Base-by-base conservation (phyloP, 441 rosid genomes). In the Corymbia calophylla region DNA sequence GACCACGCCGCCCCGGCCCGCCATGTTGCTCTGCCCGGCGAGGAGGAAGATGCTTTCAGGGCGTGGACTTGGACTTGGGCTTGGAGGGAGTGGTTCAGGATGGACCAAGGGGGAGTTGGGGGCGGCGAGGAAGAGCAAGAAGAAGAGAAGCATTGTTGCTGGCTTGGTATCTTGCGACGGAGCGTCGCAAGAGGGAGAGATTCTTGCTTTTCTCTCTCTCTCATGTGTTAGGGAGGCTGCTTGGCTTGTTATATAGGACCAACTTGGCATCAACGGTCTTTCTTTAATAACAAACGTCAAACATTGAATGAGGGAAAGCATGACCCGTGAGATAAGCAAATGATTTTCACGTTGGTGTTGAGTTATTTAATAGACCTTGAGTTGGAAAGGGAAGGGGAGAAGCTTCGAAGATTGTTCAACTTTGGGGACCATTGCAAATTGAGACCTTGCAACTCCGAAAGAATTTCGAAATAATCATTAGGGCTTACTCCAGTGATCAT, bases 11-110 rank as follows among this genome's bases (percentile, higher is more conserved):
- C 92, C 90, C 19, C 62, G 85, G 44, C 92, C 88, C 10, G 81
- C 87, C 91, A 87, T 91, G 88, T 91, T 89, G 86, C 92, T 87
- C 87, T 89, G 88, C 6, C 90, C 92, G 16, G 90, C 89, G 66
- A 91, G 73, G 53, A 89, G 64, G 27, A 91, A 91, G 60, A 91
- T 58, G 87, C 89, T 93, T 73, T 53, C 44, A 9, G 91, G 70
- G 48, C 16, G 29, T 12, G 27, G 82, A 6, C 47, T 70, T 5
- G 25, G 47, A 21, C 48, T 70, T 10, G 81, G 81, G 23, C 82
- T 73, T 3, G 82, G 81, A 70, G 81, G 23, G 27, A 70, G 48
- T 18, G 48, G 48, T 18, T 70, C 14, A 35, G 81, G 27, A 70
- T 19, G 81, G 81, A 70, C 48, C 9, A 70, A 35, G 81, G 7